Base-by-base conservation (phyloP, 108 stramenopile species). In the Nitzschia palea region DNA sequence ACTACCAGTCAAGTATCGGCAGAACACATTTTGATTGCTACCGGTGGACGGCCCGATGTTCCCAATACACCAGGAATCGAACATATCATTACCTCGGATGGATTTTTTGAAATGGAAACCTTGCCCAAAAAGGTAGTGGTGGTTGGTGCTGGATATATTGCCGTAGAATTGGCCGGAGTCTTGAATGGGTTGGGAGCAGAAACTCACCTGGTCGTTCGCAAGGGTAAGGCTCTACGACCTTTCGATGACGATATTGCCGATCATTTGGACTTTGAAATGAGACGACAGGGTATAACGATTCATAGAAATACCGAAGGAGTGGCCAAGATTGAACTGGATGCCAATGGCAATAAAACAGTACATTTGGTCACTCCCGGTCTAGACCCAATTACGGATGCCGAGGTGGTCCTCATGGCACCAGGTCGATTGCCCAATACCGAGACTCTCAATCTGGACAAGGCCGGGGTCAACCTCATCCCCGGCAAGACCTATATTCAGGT, bases 111-210 rank as follows among this genome's bases (percentile, higher is more conserved):
- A 8, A 43, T 99, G 74, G 80, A 85, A 62, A 80, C 76, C 17
- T 76, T 89, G 62, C 98, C 98, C 5, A 45, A 80, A 45, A 82
- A 84, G 53, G 93, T 86, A 2, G 88, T 93, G 26, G 93, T 99
- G 27, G 92, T 99, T 18, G 98, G 98, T n/a, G 97, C 93, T 17
- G 98, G 98, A 23, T 99, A 97, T 79, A 97, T 97, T 71, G 98
- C 95, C 26, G 95, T 97, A 12, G 97, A 97, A 79, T 67, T 97
- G 10, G 96, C 96, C 3, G 94, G 95, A 42, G 90, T 97, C 20
- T 72, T 98, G 40, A 81, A 92, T 30, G 82, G 80, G 44, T 68
- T 97, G 15, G 96, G 96, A 4, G 58, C 51, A 6, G 85, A 89
- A 53, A 78, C 77, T 23, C 80, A 87, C 51, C 62, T 93, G 2